These are phyloP conservation scores for Fusarium albidum DNA, from an alignment of 2,329 filamentous ascomycete species.

Conservation along the genomic window DNA sequence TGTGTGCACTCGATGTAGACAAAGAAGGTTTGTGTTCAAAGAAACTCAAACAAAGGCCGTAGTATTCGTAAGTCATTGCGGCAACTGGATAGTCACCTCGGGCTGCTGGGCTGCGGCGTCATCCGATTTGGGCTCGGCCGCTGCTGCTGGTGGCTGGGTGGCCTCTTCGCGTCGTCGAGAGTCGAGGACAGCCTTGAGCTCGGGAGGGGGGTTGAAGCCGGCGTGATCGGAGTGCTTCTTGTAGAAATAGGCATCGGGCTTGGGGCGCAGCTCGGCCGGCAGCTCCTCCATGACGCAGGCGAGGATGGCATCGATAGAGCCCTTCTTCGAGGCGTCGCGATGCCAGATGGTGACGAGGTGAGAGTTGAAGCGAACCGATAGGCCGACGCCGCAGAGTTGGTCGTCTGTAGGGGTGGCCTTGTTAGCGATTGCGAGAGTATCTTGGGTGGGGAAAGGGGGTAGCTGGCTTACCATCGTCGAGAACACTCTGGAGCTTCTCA, in stretches of 20 bases:
- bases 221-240: constrained; percentile 90
- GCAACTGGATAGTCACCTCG: constrained; percentile 38
- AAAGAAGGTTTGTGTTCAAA: constrained; percentile 9
- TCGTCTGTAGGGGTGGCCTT: constrained; percentile 61
- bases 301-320: constrained; percentile 78
- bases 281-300: constrained; percentile 77
- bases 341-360: constrained; percentile 94
- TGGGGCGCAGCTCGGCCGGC: constrained; percentile 75
- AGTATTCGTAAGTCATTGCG: constrained; percentile 37
- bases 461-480: constrained; percentile 69
- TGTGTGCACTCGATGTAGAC: constrained; percentile 19
- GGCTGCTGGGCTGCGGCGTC: constrained; percentile 35
- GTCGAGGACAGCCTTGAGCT: constrained; percentile 65
- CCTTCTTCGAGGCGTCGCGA: constrained; percentile 81
- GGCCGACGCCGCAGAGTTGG: constrained; percentile 88
- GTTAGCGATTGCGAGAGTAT: constrained; percentile 17
- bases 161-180: constrained; percentile 61
- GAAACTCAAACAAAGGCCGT: constrained; percentile 19
- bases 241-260: constrained; percentile 79
- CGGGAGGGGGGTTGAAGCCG: constrained; percentile 74
- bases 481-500: constrained; percentile 77
- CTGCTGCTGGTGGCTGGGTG: constrained; percentile 32
- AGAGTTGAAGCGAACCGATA: constrained; percentile 88
- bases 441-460: neutral
- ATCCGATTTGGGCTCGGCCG: constrained; percentile 31